Conservation (phyloP, 169 alveolate genomes). For the Cystoisospora suis region DNA sequence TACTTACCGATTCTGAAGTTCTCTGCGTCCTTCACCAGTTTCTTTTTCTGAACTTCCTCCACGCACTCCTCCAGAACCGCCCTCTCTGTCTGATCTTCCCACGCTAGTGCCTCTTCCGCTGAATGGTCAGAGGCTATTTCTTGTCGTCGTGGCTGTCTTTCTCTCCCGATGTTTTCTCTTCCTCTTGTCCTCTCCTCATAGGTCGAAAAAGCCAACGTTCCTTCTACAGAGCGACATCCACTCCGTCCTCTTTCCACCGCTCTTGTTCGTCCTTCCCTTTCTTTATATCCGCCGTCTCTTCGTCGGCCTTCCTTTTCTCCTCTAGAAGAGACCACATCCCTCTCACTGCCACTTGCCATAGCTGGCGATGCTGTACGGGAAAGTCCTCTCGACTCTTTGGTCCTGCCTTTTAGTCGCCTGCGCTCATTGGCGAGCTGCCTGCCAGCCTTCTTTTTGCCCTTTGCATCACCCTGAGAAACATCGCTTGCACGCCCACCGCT, state of each 20-base stretch:
- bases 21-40: neutral
- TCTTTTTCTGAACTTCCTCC: constrained; percentile 9
- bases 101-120: neutral
- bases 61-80: constrained; percentile 32
- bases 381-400: neutral
- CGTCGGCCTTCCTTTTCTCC: neutral
- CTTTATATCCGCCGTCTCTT: neutral
- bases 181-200: no score
- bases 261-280: neutral
- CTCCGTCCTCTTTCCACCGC: neutral
- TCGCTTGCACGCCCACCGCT: no score
- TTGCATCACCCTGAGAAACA: no score
- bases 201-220: no score
- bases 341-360: neutral
- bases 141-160: no score
- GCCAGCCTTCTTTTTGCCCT: no score
- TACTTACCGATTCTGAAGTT: neutral
- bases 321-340: neutral
- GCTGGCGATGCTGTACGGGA: neutral
- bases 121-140: no score
- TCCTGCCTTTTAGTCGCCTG: no score
- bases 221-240: no score
- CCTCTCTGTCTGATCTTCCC: neutral
- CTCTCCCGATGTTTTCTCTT: no score
- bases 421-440: no score